Conservation (phyloP, 371 early-diverging fungal species). For the Mycotypha africana region DNA sequence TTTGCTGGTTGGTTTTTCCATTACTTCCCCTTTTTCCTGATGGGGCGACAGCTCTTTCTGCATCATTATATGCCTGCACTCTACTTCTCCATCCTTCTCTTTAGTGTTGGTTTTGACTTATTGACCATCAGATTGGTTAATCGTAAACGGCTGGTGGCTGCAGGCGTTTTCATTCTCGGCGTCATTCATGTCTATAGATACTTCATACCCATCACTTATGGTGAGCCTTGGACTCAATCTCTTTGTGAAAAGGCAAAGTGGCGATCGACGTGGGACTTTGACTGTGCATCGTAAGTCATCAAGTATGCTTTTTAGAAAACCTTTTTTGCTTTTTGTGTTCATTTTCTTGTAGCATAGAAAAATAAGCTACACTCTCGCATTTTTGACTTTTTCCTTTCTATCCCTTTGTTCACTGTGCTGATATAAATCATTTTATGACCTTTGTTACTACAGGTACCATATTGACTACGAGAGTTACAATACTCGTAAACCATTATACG, state of each 20-base stretch:
- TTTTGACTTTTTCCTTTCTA: too few species aligned
- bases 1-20: slow-evolving; percentile 90
- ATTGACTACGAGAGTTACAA: slow-evolving; percentile 22
- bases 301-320: too few species aligned
- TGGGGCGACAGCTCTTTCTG: slow-evolving; percentile 92
- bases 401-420: neutral
- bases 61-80: slow-evolving; percentile 98
- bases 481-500: slow-evolving; percentile 6
- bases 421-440: neutral
- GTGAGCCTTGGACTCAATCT: slow-evolving; percentile 67
- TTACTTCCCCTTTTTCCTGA: slow-evolving; percentile 94
- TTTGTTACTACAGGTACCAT: slow-evolving; percentile 22
- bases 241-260: slow-evolving; percentile 72
- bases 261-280: slow-evolving; percentile 74
- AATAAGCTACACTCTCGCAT: too few species aligned
- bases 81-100: slow-evolving; percentile 72
- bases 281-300: slow-evolving; percentile 32
- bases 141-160: slow-evolving; percentile 19
- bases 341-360: neutral
- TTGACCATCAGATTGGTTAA: slow-evolving; percentile 45
- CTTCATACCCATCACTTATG: slow-evolving; percentile 82
- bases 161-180: slow-evolving; percentile 31
- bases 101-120: slow-evolving; percentile 69
- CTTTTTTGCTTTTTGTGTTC: neutral
- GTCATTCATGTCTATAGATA: slow-evolving; percentile 44